Base-by-base conservation (phyloP, 768 basidiomycete species). In the Scleroderma bovista region DNA sequence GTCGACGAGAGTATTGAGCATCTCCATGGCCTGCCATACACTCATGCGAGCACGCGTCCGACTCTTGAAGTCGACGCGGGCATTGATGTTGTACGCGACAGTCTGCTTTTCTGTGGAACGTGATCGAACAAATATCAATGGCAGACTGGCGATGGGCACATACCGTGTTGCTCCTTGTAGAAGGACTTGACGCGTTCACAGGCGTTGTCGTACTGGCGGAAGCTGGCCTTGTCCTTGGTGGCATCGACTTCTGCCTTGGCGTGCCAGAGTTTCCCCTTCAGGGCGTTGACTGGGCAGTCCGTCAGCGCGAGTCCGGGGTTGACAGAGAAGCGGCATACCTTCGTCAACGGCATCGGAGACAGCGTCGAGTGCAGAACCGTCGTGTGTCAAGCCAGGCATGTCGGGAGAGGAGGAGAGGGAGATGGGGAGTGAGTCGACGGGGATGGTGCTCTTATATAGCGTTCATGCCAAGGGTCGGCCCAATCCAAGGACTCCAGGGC, bases 21-120 rank as follows among this genome's bases (percentile, higher is more conserved):
- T 81, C 59, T 91, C 88, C 68, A 92, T 91, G 10, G 88, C 88
- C 56, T 88, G 80, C 88, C 88, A 92, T 36, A 92, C 69, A 57
- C 85, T 72, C 90, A 93, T 91, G n/a, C 81, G 75, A 3, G 80
- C 86, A 23, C 85, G 79, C 46, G 70, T 75, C 32, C 72, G 77
- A 51, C 69, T 82, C 61, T 83, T 82, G 68, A 89, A 89, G 54
- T 86, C 76, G 10, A 80, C 81, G 9, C 92, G 84, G 6, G 83
- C 82, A 49, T 81, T 75, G 56, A 93, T 75, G 64, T 94, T 94
- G 75, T 80, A 94, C 19, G 75, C 86, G 3, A 93, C 77, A 0
- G 92, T 94, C 67, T 94, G 92, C 58, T 93, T 94, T 62, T 84
- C 88, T 90, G 62, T 11, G 6, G n/a, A 29, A 19, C 6, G 5